phyloP scores from a whole-genome alignment of 306 rosid genomes.

The Dryas alaskensis region DNA sequence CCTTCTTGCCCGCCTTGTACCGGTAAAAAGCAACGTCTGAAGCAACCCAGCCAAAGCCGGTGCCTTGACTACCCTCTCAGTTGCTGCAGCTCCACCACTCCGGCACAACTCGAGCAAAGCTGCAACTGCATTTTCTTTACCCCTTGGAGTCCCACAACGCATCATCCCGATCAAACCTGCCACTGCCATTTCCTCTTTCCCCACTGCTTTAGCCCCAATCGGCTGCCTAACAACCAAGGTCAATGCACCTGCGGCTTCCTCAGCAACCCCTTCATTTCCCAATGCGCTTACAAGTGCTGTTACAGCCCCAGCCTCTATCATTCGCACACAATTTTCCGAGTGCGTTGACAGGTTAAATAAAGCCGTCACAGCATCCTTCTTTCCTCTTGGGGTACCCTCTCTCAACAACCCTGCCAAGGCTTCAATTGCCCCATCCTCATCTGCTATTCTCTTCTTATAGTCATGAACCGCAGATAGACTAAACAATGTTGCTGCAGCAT shows the following conservation, averaged over 20 bases:
- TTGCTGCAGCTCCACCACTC: constrained; percentile 76
- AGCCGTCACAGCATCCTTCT: constrained; percentile 94
- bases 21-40: constrained; percentile 75
- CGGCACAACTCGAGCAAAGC: constrained; percentile 93
- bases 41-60: constrained; percentile 86
- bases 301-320: constrained; percentile 79
- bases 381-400: constrained; percentile 82
- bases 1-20: constrained; percentile 89
- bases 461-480: constrained; percentile 92
- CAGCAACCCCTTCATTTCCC: constrained; percentile 74
- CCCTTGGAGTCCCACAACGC: constrained; percentile 88
- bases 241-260: constrained; percentile 90
- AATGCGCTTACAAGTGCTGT: constrained; percentile 72
- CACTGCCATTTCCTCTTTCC: constrained; percentile 65
- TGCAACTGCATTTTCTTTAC: constrained; percentile 93
- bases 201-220: constrained; percentile 69
- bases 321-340: constrained; percentile 60
- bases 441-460: constrained; percentile 84
- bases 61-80: constrained; percentile 74
- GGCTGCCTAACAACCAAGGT: constrained; percentile 85
- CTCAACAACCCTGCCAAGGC: constrained; percentile 67
- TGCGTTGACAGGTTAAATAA: constrained; percentile 87
- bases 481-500: constrained; percentile 94
- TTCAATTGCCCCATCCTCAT: constrained; percentile 66
- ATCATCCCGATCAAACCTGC: constrained; percentile 75